phyloP scores from a whole-genome alignment of 257 asterid species.

The Petrea volubilis region DNA sequence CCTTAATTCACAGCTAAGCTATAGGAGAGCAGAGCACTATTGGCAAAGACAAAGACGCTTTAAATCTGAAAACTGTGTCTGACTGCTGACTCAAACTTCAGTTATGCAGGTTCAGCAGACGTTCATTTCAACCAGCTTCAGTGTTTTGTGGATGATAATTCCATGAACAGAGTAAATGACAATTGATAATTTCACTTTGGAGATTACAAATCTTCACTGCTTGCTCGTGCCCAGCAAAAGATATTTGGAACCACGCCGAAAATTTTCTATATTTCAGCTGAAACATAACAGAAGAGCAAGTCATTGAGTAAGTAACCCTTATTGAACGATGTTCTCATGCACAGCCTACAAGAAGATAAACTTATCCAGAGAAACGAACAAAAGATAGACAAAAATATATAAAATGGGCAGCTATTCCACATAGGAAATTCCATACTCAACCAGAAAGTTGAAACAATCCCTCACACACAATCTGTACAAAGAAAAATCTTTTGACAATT shows the following conservation, averaged over 20 bases:
- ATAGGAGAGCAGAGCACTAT: background rate
- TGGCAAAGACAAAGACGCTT: background rate
- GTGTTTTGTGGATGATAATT: background rate
- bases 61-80: background rate
- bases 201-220: background rate
- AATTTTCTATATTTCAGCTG: background rate
- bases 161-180: background rate
- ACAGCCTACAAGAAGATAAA: background rate
- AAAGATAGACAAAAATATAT: background rate
- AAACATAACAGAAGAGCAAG: background rate
- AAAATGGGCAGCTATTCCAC: background rate
- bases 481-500: background rate
- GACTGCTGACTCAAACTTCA: background rate
- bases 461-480: background rate
- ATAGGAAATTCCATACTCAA: background rate
- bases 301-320: background rate
- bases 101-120: background rate
- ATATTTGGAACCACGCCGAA: background rate
- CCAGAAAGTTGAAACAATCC: background rate
- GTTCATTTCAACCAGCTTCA: background rate
- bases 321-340: background rate
- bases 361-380: background rate
- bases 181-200: background rate
- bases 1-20: slow-evolving; percentile 12
- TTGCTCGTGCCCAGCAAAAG: background rate